Evolutionary conservation across 257 asterid genomes (phyloP).

Genomic region (Scutellaria barbata): DNA sequence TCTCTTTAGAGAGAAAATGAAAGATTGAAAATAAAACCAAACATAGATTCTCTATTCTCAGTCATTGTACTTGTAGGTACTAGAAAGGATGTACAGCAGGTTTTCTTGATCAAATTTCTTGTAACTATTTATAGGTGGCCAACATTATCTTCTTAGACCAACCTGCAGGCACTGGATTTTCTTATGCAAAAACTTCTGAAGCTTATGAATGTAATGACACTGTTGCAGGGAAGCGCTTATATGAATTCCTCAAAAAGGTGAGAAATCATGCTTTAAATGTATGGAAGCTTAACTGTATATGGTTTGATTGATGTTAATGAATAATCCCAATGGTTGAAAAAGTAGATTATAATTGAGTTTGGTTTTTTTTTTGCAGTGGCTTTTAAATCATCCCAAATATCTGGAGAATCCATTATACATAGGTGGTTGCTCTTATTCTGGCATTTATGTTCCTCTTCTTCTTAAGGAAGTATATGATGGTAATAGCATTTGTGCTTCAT

Average conservation of each 20-base stretch:
- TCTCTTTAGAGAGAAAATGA: too few relatives aligned
- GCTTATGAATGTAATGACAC: constrained; percentile 35
- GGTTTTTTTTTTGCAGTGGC: constrained; percentile 46
- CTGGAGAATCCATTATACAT: constrained; percentile 42
- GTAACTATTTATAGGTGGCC: constrained; percentile 33
- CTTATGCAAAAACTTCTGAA: constrained; percentile 39
- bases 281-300: neutral
- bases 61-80: too few relatives aligned
- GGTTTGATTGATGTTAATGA: neutral
- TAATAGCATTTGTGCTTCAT: neutral
- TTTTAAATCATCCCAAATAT: constrained; percentile 40
- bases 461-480: constrained; percentile 32
- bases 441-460: constrained; percentile 35
- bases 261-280: neutral
- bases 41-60: too few relatives aligned
- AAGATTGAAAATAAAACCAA: too few relatives aligned
- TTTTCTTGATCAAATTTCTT: neutral
- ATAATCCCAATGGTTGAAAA: neutral
- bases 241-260: constrained; percentile 44
- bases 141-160: constrained; percentile 44
- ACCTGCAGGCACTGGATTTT: constrained; percentile 48
- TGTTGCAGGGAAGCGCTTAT: constrained; percentile 13
- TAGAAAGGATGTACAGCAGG: too few relatives aligned
- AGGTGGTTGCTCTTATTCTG: constrained; percentile 42
- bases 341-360: neutral